These are phyloP conservation scores for Scedosporium dehoogii DNA, from an alignment of 2,329 filamentous ascomycete genomes.

Conservation along the genomic window DNA sequence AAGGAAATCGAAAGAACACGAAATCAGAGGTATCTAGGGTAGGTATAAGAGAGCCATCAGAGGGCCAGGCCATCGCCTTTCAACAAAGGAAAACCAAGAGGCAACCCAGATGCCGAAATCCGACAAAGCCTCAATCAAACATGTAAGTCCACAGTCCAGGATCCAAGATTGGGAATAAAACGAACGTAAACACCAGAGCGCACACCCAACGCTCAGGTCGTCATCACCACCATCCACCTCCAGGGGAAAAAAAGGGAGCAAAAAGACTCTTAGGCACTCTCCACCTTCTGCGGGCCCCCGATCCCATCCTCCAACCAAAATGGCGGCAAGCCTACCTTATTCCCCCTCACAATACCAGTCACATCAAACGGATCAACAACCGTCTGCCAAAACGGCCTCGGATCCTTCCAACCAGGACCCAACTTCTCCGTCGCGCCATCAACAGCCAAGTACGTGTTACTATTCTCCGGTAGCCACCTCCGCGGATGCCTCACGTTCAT, in stretches of 20 bases:
- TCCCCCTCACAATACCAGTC: neutral
- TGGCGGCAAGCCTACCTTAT: neutral
- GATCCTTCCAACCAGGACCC: conserved; percentile 39
- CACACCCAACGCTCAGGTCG: neutral
- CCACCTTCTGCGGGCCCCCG: neutral
- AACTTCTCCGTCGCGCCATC: conserved; percentile 40
- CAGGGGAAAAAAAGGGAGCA: too few relatives aligned
- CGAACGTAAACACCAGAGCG: neutral
- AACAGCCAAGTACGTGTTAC: conserved; percentile 37
- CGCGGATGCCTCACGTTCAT: conserved; percentile 42
- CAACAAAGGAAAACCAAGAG: too few relatives aligned
- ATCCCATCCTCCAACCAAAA: conserved; percentile 3
- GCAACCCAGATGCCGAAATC: too few relatives aligned
- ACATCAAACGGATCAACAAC: conserved; percentile 32
- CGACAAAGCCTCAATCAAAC: too few relatives aligned
- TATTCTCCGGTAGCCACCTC: conserved; percentile 36
- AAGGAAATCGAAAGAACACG: too few relatives aligned
- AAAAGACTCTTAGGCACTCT: neutral
- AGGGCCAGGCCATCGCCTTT: too few relatives aligned
- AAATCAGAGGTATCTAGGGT: too few relatives aligned
- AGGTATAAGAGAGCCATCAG: too few relatives aligned
- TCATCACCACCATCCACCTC: too few relatives aligned
- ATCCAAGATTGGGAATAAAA: too few relatives aligned
- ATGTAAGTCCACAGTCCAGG: too few relatives aligned
- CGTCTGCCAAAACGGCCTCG: conserved; percentile 30